A percentile compares a stretch with the other conserved stretches of the same genome.
Evolutionary conservation across 75 land plant genomes (phyloP).

Genomic region (Pinus taeda): DNA sequence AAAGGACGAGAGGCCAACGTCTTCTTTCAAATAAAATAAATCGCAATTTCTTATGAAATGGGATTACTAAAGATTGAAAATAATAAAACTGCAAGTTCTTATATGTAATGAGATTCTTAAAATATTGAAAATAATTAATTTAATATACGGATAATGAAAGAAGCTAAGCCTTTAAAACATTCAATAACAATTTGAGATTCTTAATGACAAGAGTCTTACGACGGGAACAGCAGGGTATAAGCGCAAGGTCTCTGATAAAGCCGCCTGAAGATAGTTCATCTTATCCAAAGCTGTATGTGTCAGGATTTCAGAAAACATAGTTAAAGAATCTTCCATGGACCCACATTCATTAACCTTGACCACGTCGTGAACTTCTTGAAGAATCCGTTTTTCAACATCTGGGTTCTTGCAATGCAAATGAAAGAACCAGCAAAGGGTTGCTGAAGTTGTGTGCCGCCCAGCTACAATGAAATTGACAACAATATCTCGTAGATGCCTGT

Average conservation of each 20-base stretch:
- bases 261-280: slow-evolving; percentile 43
- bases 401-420: slow-evolving; percentile 21
- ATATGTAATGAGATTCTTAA: no score
- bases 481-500: slow-evolving; percentile 25
- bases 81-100: no score
- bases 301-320: neutral
- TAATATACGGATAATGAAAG: no score
- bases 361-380: slow-evolving; percentile 8
- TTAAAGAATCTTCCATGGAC: neutral
- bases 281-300: slow-evolving; percentile 14
- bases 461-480: slow-evolving; percentile 37
- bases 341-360: neutral
- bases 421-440: slow-evolving; percentile 32
- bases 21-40: no score
- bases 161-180: no score
- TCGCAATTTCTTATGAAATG: no score
- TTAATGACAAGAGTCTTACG: slow-evolving; percentile 30
- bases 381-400: slow-evolving; percentile 15
- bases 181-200: no score
- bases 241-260: slow-evolving; percentile 71
- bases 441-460: slow-evolving; percentile 39
- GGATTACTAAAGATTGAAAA: no score
- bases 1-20: no score
- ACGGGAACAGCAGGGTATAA: slow-evolving; percentile 79
- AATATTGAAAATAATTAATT: no score